phyloP scores from a whole-genome alignment of 495 filamentous ascomycete species.

The Xylaria flabelliformis region DNA sequence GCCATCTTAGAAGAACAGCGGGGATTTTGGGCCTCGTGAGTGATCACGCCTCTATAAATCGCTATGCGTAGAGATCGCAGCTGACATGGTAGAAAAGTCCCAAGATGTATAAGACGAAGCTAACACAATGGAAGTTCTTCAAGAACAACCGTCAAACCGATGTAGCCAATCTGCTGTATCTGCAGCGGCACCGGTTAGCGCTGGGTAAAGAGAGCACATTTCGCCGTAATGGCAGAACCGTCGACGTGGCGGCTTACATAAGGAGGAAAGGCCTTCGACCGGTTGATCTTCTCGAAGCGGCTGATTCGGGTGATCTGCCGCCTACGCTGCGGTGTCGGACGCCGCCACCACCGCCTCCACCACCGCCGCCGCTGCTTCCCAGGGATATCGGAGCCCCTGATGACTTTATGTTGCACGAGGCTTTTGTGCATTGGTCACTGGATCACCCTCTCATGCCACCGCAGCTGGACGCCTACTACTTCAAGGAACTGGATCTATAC shows the following conservation, averaged over 20 bases:
- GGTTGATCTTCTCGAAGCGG: slow-evolving; percentile 44
- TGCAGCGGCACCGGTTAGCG: slow-evolving; percentile 44
- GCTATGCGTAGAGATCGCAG: background rate
- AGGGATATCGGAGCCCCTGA: slow-evolving; percentile 35
- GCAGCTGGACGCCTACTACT: slow-evolving; percentile 33
- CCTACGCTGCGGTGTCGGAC: slow-evolving; percentile 46
- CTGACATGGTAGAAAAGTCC: slow-evolving; percentile 19
- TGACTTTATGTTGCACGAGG: slow-evolving; percentile 38
- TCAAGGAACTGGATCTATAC: slow-evolving; percentile 35
- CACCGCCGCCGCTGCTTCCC: slow-evolving; percentile 6
- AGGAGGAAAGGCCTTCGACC: slow-evolving; percentile 44
- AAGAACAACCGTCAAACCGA: slow-evolving; percentile 48
- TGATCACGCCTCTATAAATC: background rate
- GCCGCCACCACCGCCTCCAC: slow-evolving; percentile 34
- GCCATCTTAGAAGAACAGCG: slow-evolving; percentile 93
- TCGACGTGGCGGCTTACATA: slow-evolving; percentile 46
- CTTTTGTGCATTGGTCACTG: slow-evolving; percentile 38
- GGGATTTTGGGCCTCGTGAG: slow-evolving; percentile 44
- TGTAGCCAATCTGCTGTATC: slow-evolving; percentile 43
- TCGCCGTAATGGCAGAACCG: slow-evolving; percentile 42
- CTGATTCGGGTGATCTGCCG: slow-evolving; percentile 41
- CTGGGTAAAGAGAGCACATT: slow-evolving; percentile 47
- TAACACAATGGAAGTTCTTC: slow-evolving; percentile 49
- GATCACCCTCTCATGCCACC: slow-evolving; percentile 38
- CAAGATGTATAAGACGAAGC: slow-evolving; percentile 52